phyloP scores from a whole-genome alignment of 306 rosid genomes.

The Biancaea sappan region DNA sequence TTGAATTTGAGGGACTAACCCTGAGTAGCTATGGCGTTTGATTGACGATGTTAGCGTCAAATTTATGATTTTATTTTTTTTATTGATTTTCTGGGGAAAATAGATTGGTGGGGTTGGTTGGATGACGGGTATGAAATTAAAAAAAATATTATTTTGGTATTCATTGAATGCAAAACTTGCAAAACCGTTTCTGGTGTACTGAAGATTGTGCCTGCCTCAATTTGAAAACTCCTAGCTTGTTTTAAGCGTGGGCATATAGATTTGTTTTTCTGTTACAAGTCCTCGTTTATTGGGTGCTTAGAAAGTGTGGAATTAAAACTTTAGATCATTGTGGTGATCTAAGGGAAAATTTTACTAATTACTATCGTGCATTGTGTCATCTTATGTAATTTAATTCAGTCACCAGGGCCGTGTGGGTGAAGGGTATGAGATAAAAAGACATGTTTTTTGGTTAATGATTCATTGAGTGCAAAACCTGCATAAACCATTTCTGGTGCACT shows the following conservation, averaged over 20 bases:
- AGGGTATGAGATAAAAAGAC: too few relatives aligned
- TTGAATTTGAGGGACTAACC: neutral
- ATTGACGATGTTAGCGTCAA: neutral
- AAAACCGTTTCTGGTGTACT: neutral
- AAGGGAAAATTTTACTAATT: neutral
- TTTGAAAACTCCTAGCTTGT: neutral
- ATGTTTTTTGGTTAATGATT: too few relatives aligned
- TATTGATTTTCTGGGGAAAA: neutral
- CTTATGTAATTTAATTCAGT: neutral
- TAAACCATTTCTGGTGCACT: too few relatives aligned
- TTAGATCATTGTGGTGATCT: neutral
- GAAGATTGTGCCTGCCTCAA: neutral
- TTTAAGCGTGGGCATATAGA: neutral
- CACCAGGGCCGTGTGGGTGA: conserved; percentile 50
- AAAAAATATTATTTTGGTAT: neutral
- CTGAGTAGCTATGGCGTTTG: neutral
- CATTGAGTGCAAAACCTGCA: too few relatives aligned
- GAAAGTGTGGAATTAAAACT: neutral
- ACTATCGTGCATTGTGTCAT: neutral
- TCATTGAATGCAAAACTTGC: neutral
- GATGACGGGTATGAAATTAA: neutral
- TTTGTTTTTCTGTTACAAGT: neutral
- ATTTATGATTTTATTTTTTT: neutral
- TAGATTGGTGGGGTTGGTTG: neutral
- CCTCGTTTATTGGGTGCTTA: conserved; percentile 1